Conservation (phyloP, 441 rosid species). For the Monsonia emarginata region DNA sequence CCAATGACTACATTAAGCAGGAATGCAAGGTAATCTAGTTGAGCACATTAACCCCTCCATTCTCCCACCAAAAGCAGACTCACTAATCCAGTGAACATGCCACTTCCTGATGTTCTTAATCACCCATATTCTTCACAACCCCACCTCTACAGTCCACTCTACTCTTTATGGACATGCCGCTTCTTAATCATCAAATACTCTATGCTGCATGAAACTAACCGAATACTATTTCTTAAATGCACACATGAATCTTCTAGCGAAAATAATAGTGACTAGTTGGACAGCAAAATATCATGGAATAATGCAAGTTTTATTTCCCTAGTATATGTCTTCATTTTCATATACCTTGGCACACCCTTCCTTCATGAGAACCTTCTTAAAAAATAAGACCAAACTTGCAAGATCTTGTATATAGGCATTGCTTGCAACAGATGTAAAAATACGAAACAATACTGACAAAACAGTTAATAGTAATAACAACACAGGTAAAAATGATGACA, state of each 20-base stretch:
- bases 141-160: no score
- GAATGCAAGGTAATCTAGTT: background rate
- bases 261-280: no score
- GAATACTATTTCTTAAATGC: no score
- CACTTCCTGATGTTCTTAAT: background rate
- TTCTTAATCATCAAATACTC: no score
- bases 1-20: background rate
- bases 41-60: background rate
- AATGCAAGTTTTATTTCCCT: background rate
- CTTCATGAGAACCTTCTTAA: background rate
- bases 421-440: background rate
- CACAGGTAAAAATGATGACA: conserved; percentile 8
- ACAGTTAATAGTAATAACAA: background rate
- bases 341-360: background rate
- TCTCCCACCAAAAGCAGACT: no score
- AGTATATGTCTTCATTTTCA: background rate
- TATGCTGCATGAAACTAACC: no score
- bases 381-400: background rate
- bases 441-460: background rate
- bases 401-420: background rate
- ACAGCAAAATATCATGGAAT: background rate
- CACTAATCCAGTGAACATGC: no score
- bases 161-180: no score
- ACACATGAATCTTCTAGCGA: no score
- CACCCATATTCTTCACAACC: background rate